These are phyloP conservation scores for Ophiostoma fasciatum DNA, from an alignment of 2,329 filamentous ascomycete species.

Conservation along the genomic window DNA sequence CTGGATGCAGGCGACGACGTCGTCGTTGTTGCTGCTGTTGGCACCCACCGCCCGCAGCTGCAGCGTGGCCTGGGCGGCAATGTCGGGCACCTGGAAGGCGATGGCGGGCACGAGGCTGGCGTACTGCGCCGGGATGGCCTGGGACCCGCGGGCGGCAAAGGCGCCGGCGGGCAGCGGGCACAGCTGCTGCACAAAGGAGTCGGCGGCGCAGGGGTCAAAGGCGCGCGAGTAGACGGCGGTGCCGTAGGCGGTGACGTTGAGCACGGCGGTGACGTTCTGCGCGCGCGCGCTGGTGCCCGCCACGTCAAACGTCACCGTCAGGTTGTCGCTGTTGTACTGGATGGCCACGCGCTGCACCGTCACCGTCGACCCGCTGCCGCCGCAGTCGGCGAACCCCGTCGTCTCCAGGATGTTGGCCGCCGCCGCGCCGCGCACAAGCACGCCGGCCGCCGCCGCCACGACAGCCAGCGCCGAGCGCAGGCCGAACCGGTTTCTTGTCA, in stretches of 20 bases:
- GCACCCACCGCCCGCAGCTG: conserved; percentile 48
- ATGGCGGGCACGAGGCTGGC: conserved; percentile 69
- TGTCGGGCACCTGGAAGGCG: conserved; percentile 80
- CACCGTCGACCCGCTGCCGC: conserved; percentile 35
- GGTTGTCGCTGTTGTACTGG: conserved; percentile 59
- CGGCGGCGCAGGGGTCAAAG: conserved; percentile 68
- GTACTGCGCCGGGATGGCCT: conserved; percentile 56
- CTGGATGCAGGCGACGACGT: conserved; percentile 75
- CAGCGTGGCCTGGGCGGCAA: conserved; percentile 72
- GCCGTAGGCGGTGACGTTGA: conserved; percentile 76
- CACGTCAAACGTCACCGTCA: conserved; percentile 67
- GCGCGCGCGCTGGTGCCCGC: conserved; percentile 56
- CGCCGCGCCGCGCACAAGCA: conserved; percentile 29
- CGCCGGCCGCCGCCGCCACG: conserved; percentile 10
- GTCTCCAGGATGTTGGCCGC: conserved; percentile 65
- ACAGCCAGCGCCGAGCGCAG: conserved; percentile 9
- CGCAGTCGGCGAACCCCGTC: conserved; percentile 63
- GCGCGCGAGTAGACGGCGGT: conserved; percentile 59
- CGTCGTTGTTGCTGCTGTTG: too few relatives aligned
- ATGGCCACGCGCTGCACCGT: conserved; percentile 62
- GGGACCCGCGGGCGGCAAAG: conserved; percentile 59
- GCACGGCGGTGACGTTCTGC: conserved; percentile 66
- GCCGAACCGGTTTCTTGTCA: neutral
- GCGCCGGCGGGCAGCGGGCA: conserved; percentile 73
- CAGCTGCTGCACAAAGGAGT: conserved; percentile 53